Evolutionary conservation across 2,329 filamentous ascomycete species (phyloP).

Genomic region (Gyromitra esculenta): DNA sequence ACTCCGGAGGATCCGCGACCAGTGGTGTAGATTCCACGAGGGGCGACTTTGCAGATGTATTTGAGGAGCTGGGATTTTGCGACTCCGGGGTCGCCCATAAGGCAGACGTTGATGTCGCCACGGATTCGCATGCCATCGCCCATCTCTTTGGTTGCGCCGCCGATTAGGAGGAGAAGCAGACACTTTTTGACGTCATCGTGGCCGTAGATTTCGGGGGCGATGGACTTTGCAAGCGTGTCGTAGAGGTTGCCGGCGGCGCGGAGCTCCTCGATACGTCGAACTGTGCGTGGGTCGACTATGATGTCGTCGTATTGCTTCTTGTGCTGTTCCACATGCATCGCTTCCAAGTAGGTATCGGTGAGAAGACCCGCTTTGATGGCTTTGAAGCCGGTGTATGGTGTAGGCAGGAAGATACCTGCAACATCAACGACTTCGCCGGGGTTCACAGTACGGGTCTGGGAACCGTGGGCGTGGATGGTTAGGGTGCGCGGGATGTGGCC

Average conservation of each 20-base stretch:
- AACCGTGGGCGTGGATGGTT: conserved; percentile 88
- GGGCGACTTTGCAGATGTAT: conserved; percentile 98
- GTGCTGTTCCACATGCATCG: conserved; percentile 91
- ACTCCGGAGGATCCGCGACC: conserved; percentile 83
- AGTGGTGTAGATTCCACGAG: conserved; percentile 86
- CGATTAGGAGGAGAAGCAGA: conserved; percentile 90
- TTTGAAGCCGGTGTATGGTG: conserved; percentile 98
- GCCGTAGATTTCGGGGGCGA: conserved; percentile 96
- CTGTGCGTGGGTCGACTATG: conserved; percentile 79
- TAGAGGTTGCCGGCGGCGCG: conserved; percentile 90
- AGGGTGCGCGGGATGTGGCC: conserved; percentile 94
- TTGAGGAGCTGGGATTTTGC: conserved; percentile 98
- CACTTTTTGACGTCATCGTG: conserved; percentile 99
- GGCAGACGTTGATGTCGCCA: conserved; percentile 97
- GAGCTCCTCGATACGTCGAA: conserved; percentile 85
- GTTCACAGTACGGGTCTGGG: conserved; percentile 83
- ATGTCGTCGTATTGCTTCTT: conserved; percentile 98
- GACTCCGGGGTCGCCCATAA: conserved; percentile 99
- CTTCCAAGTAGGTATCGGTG: conserved; percentile 96
- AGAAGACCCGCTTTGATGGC: conserved; percentile 95
- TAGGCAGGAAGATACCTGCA: conserved; percentile 94
- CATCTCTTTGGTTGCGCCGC: conserved; percentile 95
- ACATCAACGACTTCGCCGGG: conserved; percentile 95
- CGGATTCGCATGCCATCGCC: conserved; percentile 98
- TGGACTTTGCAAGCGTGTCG: conserved; percentile 93